These are phyloP conservation scores for Wickerhamomyces tratensis DNA, from an alignment of 805 yeast species.

Conservation along the genomic window DNA sequence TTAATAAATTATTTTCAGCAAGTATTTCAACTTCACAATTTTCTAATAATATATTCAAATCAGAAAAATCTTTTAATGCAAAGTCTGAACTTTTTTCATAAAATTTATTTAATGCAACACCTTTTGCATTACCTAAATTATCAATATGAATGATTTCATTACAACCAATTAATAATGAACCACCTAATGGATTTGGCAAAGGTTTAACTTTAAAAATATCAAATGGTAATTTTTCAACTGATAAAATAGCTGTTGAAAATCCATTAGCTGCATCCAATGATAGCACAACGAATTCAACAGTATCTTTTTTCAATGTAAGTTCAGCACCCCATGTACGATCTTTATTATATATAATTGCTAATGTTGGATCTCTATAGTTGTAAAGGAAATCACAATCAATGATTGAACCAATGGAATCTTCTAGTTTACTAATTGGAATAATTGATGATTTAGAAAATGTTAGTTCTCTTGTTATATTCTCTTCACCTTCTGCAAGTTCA, in stretches of 20 bases:
- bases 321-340: constrained; percentile 74
- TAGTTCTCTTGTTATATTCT: constrained; percentile 5
- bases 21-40: constrained; percentile 31
- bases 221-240: constrained; percentile 58
- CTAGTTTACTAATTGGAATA: constrained; percentile 45
- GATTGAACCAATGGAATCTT: constrained; percentile 48
- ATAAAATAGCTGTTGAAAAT: constrained; percentile 57
- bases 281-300: constrained; percentile 47
- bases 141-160: constrained; percentile 76
- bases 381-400: constrained; percentile 63
- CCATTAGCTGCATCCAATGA: constrained; percentile 49
- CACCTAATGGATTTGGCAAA: constrained; percentile 55
- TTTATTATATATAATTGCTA: constrained; percentile 55
- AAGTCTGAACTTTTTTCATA: constrained; percentile 31
- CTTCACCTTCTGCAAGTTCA: constrained; percentile 13
- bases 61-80: constrained; percentile 36
- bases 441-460: constrained; percentile 37
- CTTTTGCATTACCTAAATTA: constrained; percentile 58
- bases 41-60: constrained; percentile 46
- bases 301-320: constrained; percentile 51
- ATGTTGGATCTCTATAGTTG: constrained; percentile 75
- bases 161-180: constrained; percentile 60
- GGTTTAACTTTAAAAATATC: constrained; percentile 62
- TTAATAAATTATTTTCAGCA: constrained; percentile 23
- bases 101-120: constrained; percentile 52